Conservation (phyloP, 176 grass and related monocot species). For the Eragrostis curvula region DNA sequence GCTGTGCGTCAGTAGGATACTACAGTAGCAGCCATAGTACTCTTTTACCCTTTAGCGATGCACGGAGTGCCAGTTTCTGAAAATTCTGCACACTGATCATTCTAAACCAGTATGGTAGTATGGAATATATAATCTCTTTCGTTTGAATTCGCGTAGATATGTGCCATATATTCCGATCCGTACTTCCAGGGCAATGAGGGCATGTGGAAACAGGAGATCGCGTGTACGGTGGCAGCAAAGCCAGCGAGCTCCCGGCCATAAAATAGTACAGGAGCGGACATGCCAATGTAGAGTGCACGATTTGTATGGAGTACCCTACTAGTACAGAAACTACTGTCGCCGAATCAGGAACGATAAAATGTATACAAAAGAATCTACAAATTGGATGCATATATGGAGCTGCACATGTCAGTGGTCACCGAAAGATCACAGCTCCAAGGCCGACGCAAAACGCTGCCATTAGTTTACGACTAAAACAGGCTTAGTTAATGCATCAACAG, state of each 20-base stretch:
- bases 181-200: not conserved
- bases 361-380: not conserved
- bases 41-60: no score
- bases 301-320: slow-evolving; percentile 28
- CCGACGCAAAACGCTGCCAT: not conserved
- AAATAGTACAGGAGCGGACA: not conserved
- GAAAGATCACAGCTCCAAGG: slow-evolving; percentile 28
- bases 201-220: slow-evolving; percentile 16
- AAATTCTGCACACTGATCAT: not conserved
- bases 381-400: not conserved
- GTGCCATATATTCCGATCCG: slow-evolving; percentile 14
- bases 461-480: slow-evolving; percentile 35
- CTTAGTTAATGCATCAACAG: slow-evolving; percentile 34
- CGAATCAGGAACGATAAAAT: slow-evolving; percentile 39
- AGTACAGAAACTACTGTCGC: slow-evolving; percentile 21
- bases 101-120: not conserved
- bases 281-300: slow-evolving; percentile 6
- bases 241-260: not conserved
- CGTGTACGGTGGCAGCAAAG: slow-evolving; percentile 28
- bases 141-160: no score
- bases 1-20: not conserved
- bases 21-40: no score
- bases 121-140: no score
- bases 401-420: slow-evolving; percentile 48
- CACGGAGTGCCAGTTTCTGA: no score